phyloP scores from a whole-genome alignment of 441 rosid genomes.

The Corymbia citriodora region DNA sequence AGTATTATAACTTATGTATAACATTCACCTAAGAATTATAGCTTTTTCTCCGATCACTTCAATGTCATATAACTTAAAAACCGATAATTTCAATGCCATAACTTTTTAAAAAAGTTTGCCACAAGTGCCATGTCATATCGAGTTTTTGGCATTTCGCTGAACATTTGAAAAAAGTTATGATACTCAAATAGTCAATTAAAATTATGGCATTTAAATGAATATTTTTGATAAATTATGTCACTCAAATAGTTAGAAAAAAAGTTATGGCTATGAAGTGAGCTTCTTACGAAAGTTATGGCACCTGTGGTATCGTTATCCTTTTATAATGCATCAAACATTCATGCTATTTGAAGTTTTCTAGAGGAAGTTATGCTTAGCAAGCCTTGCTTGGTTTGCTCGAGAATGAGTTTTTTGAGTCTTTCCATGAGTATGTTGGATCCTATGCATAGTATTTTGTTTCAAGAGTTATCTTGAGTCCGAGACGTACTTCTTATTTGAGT shows the following conservation, averaged over 20 bases:
- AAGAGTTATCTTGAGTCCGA: not conserved
- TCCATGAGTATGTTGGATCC: not conserved
- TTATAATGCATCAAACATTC: not conserved
- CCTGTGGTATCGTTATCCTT: not conserved
- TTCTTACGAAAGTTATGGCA: not conserved
- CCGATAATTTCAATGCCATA: not conserved
- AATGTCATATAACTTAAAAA: too few species aligned
- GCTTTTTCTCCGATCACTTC: not conserved
- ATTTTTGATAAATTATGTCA: not conserved
- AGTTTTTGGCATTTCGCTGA: not conserved
- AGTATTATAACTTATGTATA: too few species aligned
- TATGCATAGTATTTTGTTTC: not conserved
- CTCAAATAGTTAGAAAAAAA: not conserved
- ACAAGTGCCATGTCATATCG: not conserved
- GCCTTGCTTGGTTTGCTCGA: not conserved
- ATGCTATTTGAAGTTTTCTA: not conserved
- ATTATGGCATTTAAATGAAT: not conserved
- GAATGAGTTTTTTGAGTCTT: not conserved
- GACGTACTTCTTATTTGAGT: not conserved
- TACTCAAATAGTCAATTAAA: not conserved
- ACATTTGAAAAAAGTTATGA: not conserved
- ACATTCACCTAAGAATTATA: not conserved
- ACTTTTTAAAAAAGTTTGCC: not conserved
- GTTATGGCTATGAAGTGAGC: not conserved
- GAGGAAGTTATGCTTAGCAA: not conserved